Conservation (phyloP, 495 filamentous ascomycete species). For the Trichoderma asperelloides region DNA sequence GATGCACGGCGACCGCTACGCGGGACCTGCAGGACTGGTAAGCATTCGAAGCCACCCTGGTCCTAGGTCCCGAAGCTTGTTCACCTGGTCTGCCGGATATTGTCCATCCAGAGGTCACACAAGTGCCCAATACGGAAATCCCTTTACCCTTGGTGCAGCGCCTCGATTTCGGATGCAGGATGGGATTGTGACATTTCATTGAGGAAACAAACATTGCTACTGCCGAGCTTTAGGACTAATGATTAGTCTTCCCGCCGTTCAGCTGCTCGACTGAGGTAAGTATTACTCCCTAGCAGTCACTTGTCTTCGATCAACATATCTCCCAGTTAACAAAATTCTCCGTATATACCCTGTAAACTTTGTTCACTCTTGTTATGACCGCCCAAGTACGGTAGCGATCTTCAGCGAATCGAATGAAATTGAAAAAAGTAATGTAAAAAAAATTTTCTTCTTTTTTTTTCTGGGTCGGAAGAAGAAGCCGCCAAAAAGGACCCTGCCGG, state of each 20-base stretch:
- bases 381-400: not conserved
- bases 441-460: not conserved
- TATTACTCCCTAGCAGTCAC: not conserved
- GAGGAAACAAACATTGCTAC: not conserved
- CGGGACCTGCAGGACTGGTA: not conserved
- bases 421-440: not conserved
- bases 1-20: conserved; percentile 1
- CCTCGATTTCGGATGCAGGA: not conserved
- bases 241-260: not conserved
- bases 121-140: conserved; percentile 6
- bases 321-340: not conserved
- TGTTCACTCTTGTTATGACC: not conserved
- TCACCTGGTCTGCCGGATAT: not conserved
- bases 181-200: not conserved
- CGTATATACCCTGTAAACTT: not conserved
- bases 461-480: not conserved
- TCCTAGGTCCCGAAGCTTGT: conserved; percentile 6
- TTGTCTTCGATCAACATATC: not conserved
- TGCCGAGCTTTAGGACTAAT: not conserved
- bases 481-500: not conserved
- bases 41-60: not conserved
- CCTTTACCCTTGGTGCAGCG: not conserved
- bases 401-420: not conserved
- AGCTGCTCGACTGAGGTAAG: not conserved
- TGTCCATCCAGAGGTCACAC: conserved; percentile 8